Evolutionary conservation across 164 flowering plant species (phyloP).

Genomic region (Brasenia schreberi): DNA sequence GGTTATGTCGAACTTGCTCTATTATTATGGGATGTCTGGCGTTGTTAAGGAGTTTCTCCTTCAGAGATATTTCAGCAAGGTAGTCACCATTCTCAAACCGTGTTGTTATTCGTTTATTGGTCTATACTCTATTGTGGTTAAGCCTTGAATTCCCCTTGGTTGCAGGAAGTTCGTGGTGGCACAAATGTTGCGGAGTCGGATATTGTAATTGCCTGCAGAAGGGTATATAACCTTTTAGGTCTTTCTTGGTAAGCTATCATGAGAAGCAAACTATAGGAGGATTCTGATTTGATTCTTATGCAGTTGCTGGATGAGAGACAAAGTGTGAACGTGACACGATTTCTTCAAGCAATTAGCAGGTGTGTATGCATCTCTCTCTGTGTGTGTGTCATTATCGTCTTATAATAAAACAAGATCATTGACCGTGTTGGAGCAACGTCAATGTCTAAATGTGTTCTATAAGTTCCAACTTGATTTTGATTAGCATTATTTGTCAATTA

Average conservation of each 20-base stretch:
- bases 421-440: conserved; percentile 50
- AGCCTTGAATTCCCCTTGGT: background rate
- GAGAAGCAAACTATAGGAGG: background rate
- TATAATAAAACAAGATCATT: too few species aligned
- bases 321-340: conserved; percentile 58
- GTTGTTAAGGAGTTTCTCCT: conserved; percentile 65
- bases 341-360: conserved; percentile 80
- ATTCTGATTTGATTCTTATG: background rate
- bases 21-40: conserved; percentile 85
- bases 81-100: conserved; percentile 6
- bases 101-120: background rate
- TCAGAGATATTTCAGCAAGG: conserved; percentile 85
- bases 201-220: conserved; percentile 71
- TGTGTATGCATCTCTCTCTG: conserved; percentile 3
- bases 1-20: conserved; percentile 75
- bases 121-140: background rate
- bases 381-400: too few species aligned
- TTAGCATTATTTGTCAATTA: too few species aligned
- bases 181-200: conserved; percentile 62
- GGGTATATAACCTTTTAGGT: conserved; percentile 21
- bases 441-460: conserved; percentile 48
- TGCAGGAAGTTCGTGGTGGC: conserved; percentile 74
- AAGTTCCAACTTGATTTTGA: too few species aligned
- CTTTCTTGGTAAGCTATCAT: background rate
- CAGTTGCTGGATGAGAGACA: conserved; percentile 81